Evolutionary conservation across 352 stramenopile species (phyloP).

Genomic region (Phytophthora foliorum): DNA sequence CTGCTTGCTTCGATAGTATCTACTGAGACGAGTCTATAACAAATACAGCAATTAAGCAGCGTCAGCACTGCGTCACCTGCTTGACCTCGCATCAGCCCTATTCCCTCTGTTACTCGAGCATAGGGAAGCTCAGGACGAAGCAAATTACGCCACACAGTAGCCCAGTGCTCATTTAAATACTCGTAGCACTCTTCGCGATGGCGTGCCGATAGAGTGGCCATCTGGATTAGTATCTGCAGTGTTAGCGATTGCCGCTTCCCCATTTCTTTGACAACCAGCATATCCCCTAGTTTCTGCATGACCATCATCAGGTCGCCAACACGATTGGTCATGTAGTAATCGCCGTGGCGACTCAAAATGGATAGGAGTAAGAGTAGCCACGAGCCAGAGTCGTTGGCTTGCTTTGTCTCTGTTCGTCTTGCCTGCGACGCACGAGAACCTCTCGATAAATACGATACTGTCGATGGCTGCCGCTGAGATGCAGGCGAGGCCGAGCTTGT

Average conservation of each 20-base stretch:
- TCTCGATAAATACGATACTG: slow-evolving; percentile 42
- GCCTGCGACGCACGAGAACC: slow-evolving; percentile 21
- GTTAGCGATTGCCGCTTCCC: slow-evolving; percentile 59
- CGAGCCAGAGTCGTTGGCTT: slow-evolving; percentile 43
- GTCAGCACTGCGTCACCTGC: slow-evolving; percentile 61
- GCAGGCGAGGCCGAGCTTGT: slow-evolving; percentile 28
- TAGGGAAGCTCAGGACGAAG: slow-evolving; percentile 70
- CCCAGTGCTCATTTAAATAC: slow-evolving; percentile 55
- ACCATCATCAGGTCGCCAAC: slow-evolving; percentile 71
- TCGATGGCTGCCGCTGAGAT: slow-evolving; percentile 34
- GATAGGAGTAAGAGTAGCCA: slow-evolving; percentile 63
- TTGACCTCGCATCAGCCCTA: slow-evolving; percentile 50
- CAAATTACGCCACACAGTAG: slow-evolving; percentile 55
- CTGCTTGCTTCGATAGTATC: slow-evolving; percentile 43
- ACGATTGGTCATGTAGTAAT: slow-evolving; percentile 62
- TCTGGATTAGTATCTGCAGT: slow-evolving; percentile 59
- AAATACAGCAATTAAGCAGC: slow-evolving; percentile 58
- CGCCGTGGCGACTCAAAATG: slow-evolving; percentile 56
- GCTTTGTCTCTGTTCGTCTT: slow-evolving; percentile 36
- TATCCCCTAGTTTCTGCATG: slow-evolving; percentile 54
- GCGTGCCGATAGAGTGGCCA: slow-evolving; percentile 49
- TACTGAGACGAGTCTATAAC: slow-evolving; percentile 51
- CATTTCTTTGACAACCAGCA: slow-evolving; percentile 59
- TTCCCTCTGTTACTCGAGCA: slow-evolving; percentile 51
- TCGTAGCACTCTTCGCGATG: slow-evolving; percentile 44